A percentile compares a stretch with the other conserved stretches of the same genome.
These are phyloP conservation scores for Aspergillus asperescens DNA, from an alignment of 495 filamentous ascomycete species.

Conservation along the genomic window DNA sequence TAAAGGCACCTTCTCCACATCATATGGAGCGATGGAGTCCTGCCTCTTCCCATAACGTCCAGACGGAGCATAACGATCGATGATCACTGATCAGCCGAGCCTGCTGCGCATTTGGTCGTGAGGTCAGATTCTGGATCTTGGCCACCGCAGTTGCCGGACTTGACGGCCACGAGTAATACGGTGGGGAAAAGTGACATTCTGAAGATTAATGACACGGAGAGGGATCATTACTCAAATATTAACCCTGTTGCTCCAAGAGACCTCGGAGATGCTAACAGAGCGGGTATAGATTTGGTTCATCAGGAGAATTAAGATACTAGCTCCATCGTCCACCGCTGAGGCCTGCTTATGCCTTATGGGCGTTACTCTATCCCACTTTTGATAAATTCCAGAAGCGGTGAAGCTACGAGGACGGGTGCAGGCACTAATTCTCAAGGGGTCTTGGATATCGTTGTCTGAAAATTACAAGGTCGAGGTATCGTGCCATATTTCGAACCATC, in stretches of 20 bases:
- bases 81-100: constrained; percentile 3
- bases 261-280: constrained; percentile 18
- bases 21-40: constrained; percentile 7
- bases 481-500: no score
- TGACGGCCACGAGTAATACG: not conserved
- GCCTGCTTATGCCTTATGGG: not conserved
- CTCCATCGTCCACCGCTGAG: constrained; percentile 1
- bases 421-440: not conserved
- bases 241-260: not conserved
- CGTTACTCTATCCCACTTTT: not conserved
- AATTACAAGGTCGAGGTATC: not conserved
- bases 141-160: not conserved
- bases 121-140: constrained; percentile 7
- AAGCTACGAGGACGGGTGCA: not conserved
- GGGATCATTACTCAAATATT: not conserved
- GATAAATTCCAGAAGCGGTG: not conserved
- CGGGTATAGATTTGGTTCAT: constrained; percentile 3
- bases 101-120: not conserved
- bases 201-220: not conserved
- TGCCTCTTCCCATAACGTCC: not conserved
- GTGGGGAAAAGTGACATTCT: not conserved
- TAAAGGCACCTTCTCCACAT: not conserved
- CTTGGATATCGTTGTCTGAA: not conserved
- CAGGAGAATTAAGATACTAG: constrained; percentile 1
- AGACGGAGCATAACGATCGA: constrained; percentile 13